Evolutionary conservation across 1,284 basidiomycete genomes (phyloP), one percentile per base, ranked within the genome.

Genomic region (Leccinum angustisporum): DNA sequence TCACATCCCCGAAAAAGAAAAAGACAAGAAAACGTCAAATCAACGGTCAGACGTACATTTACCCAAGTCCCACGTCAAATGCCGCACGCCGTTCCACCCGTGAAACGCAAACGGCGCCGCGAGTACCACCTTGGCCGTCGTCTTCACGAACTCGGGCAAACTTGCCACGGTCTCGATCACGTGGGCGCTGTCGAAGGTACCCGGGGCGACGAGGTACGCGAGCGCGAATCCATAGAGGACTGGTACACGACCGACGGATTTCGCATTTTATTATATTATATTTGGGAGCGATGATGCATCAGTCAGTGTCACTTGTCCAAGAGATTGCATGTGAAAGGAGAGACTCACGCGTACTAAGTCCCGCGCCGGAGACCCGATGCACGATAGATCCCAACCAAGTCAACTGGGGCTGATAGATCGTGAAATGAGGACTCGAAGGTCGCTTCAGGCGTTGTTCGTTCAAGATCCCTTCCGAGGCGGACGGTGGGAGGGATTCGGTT

Each of bases 341-440:
- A 30, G 10, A 87, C 92, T 72, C 72, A 94, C 92, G 81, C 63
- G 83, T 86, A 64, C 89, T 90, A 58, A 99, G 81, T 10, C 82
- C 92, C 25, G 78, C 83, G 63, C 97, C 97, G 6, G 95, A 93
- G 54, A 86, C 77, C 76, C 97, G 91, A 80, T 98, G 90, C 34
- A 83, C 84, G 71, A 97, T 95, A 14, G 95, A 97, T 3, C 79
- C 83, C 60, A 90, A 43, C 94, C 93, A 97, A 51, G 97, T 98
- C 54, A 95, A 77, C 76, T 98, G 96, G 21, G 94, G 95, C 76
- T 97, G 92, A 81, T 98, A 99, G 78, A 98, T 98, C 56, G 93
- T 93, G 70, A 96, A 91, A 77, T 98, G 95, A 25, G 97, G 97
- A 70, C 90, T 92, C 61, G 83, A 90, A 18, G 97, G 97, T 33